A percentile compares a stretch with the other conserved stretches of the same genome.
These are phyloP conservation scores for Blastocladiella emersonii DNA, from an alignment of 371 early-diverging fungal genomes.

Conservation along the genomic window DNA sequence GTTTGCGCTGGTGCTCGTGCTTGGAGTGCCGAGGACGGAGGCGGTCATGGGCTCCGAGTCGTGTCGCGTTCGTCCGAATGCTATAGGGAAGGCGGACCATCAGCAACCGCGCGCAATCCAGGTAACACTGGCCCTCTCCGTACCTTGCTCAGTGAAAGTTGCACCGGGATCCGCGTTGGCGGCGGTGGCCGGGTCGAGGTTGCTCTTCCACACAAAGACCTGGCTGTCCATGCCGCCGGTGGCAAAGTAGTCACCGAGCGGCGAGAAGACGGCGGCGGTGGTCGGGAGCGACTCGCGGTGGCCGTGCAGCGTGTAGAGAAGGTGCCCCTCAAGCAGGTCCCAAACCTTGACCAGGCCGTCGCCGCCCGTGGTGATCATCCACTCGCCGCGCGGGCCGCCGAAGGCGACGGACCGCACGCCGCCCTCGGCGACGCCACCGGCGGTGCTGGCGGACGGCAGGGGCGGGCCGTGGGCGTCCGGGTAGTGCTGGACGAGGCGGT, in stretches of 20 bases:
- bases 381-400: slow-evolving; percentile 27
- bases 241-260: slow-evolving; percentile 28
- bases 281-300: slow-evolving; percentile 25
- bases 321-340: slow-evolving; percentile 37
- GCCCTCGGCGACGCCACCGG: slow-evolving; percentile 6
- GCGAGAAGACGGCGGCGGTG: slow-evolving; percentile 29
- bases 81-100: not conserved
- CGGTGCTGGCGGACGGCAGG: not conserved
- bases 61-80: not conserved
- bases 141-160: too few relatives aligned
- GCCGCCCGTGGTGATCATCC: slow-evolving; percentile 30
- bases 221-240: slow-evolving; percentile 35
- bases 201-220: slow-evolving; percentile 29
- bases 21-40: not conserved
- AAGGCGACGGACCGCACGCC: slow-evolving; percentile 32
- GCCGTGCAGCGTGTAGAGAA: slow-evolving; percentile 39
- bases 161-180: not conserved
- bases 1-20: not conserved
- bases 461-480: slow-evolving; percentile 22
- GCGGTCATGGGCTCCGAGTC: not conserved
- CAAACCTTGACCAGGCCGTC: slow-evolving; percentile 38
- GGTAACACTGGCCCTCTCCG: not conserved
- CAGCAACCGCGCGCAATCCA: not conserved
- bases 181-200: not conserved
- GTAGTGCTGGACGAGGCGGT: slow-evolving; percentile 35